phyloP scores from a whole-genome alignment of 2,329 filamentous ascomycete species.

The Claviceps citrina region DNA sequence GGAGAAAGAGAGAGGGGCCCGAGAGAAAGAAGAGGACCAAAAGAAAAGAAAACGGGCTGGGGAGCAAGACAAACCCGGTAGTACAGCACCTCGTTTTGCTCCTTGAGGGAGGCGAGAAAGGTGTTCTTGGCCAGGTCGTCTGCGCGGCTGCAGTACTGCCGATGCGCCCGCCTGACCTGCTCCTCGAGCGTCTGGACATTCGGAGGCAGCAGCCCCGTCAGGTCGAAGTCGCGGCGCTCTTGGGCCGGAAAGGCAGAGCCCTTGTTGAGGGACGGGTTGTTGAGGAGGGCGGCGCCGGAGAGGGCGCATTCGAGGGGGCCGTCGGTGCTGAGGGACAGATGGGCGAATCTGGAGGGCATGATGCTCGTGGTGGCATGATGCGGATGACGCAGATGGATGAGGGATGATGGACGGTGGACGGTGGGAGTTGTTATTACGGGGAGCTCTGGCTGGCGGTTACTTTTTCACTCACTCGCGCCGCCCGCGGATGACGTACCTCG shows the following conservation, averaged over 20 bases:
- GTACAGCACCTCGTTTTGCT: constrained; percentile 74
- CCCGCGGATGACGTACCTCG: no score
- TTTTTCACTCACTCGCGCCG: no score
- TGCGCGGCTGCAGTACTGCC: constrained; percentile 52
- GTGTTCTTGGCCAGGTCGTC: constrained; percentile 71
- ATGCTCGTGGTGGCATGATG: no score
- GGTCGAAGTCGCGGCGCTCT: constrained; percentile 54
- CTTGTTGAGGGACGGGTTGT: constrained; percentile 49
- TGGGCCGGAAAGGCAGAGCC: constrained; percentile 59
- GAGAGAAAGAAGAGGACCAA: no score
- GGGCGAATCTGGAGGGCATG: no score
- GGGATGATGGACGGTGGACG: no score
- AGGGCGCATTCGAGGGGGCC: constrained; percentile 23
- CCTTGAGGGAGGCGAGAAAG: constrained; percentile 70
- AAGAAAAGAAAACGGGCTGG: no score
- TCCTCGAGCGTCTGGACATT: constrained; percentile 61
- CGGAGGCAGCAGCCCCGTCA: constrained; percentile 58
- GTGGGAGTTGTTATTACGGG: no score
- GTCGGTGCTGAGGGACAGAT: constrained; percentile 20
- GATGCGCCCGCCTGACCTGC: constrained; percentile 61
- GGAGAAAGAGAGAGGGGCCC: no score
- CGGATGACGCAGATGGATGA: no score
- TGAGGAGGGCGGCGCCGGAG: constrained; percentile 20
- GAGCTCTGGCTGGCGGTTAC: no score
- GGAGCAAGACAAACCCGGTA: constrained; percentile 40